Evolutionary conservation across 2,329 filamentous ascomycete species (phyloP).

Genomic region (Cadophora sp.): DNA sequence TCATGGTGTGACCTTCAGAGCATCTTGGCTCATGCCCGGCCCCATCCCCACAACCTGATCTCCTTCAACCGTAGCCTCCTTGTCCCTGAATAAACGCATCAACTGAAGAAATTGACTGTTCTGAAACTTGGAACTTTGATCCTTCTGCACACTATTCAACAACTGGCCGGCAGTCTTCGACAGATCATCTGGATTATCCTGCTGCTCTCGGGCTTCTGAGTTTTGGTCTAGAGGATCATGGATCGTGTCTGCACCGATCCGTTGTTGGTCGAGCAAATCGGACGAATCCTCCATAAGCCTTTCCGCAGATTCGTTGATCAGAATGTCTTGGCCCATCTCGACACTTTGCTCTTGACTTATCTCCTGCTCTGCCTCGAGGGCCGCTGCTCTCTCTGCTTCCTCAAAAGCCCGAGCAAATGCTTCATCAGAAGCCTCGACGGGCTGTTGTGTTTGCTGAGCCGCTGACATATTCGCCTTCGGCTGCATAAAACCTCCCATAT

Average conservation of each 20-base stretch:
- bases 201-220: conserved; percentile 42
- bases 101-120: conserved; percentile 78
- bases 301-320: conserved; percentile 40
- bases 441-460: conserved; percentile 38
- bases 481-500: conserved; percentile 27
- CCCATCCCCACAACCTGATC: conserved; percentile 62
- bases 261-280: conserved; percentile 35
- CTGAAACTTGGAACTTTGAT: conserved; percentile 76
- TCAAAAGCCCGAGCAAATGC: conserved; percentile 60
- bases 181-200: conserved; percentile 62
- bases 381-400: conserved; percentile 38
- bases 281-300: conserved; percentile 20
- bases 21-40: conserved; percentile 20
- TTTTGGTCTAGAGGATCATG: conserved; percentile 31
- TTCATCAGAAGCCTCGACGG: conserved; percentile 55
- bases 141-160: conserved; percentile 70
- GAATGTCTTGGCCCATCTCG: conserved; percentile 32
- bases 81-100: conserved; percentile 77
- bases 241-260: conserved; percentile 45
- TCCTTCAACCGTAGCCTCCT: conserved; percentile 75
- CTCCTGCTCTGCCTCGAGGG: conserved; percentile 7
- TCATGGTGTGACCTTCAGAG: conserved; percentile 23
- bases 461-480: conserved; percentile 26
- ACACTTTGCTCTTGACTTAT: conserved; percentile 26
- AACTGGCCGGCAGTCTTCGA: conserved; percentile 75